These are phyloP conservation scores for Cryptosporidium baileyi DNA, from an alignment of 169 alveolate species.

Conservation along the genomic window DNA sequence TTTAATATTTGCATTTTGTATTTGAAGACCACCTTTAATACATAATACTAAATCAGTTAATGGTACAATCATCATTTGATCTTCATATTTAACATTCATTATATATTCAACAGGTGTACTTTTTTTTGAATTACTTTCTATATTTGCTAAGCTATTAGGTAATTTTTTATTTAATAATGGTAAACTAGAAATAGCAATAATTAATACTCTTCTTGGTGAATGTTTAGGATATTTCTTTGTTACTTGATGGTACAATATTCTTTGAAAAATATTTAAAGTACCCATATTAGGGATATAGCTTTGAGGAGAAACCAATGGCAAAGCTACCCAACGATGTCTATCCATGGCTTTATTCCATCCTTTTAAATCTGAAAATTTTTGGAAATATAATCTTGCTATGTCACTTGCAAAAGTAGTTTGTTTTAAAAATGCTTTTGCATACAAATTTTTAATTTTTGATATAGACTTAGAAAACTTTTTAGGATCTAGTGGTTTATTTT, in stretches of 20 bases:
- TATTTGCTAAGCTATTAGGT: slow-evolving; percentile 25
- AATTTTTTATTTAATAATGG: not conserved
- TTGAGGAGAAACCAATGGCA: slow-evolving; percentile 58
- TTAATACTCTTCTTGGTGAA: slow-evolving; percentile 58
- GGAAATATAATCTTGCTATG: slow-evolving; percentile 27
- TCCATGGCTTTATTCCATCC: slow-evolving; percentile 69
- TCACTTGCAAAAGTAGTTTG: slow-evolving; percentile 23
- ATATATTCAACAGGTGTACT: slow-evolving; percentile 19
- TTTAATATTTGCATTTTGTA: not conserved
- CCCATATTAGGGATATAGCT: slow-evolving; percentile 61
- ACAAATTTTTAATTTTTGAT: slow-evolving; percentile 20
- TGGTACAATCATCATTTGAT: slow-evolving; percentile 13
- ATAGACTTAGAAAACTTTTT: slow-evolving; percentile 19
- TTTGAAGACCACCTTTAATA: slow-evolving; percentile 49
- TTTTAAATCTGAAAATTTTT: slow-evolving; percentile 32
- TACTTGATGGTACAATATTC: slow-evolving; percentile 23
- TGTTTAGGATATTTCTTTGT: not conserved
- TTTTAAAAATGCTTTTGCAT: slow-evolving; percentile 29
- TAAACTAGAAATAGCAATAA: slow-evolving; percentile 25
- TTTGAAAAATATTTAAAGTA: slow-evolving; percentile 41
- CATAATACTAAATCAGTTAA: slow-evolving; percentile 39
- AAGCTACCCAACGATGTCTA: slow-evolving; percentile 67
- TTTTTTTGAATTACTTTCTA: slow-evolving; percentile 5
- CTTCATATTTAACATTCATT: slow-evolving; percentile 48
- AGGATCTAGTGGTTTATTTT: slow-evolving; percentile 21